Evolutionary conservation across 2,329 filamentous ascomycete species (phyloP).

Genomic region (Colletotrichum lentis): DNA sequence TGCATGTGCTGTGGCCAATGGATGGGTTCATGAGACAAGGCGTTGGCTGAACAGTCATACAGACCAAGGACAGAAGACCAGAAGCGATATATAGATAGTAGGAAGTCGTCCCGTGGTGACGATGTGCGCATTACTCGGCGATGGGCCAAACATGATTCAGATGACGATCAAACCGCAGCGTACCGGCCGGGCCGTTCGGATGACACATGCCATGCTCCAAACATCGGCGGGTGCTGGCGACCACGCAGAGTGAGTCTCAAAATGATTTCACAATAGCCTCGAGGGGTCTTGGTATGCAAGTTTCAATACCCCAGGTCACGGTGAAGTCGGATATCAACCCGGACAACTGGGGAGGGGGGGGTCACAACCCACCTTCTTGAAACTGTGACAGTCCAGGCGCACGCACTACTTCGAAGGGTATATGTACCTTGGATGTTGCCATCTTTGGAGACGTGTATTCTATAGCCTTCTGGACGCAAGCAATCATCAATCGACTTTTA

Average conservation of each 20-base stretch:
- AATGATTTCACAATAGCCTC: conserved; percentile 13
- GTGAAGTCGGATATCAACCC: too few relatives aligned
- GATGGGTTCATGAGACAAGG: neutral
- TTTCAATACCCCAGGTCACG: conserved; percentile 19
- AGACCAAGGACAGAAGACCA: neutral
- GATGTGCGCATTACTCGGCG: conserved; percentile 14
- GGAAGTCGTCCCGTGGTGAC: neutral
- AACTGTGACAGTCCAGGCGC: neutral
- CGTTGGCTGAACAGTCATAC: neutral
- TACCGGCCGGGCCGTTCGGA: conserved; percentile 30
- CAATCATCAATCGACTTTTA: conserved; percentile 1
- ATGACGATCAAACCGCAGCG: conserved; percentile 34
- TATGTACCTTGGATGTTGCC: neutral
- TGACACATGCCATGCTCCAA: conserved; percentile 27
- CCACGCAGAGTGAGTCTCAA: neutral
- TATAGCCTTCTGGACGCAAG: neutral
- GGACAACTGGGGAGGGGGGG: neutral
- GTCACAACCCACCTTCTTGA: neutral
- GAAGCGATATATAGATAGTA: neutral
- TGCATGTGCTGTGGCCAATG: too few relatives aligned
- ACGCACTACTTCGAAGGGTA: too few relatives aligned
- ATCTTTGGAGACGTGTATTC: neutral
- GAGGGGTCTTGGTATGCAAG: neutral
- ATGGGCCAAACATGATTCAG: conserved; percentile 31
- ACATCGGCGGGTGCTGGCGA: neutral